Evolutionary conservation across 768 basidiomycete species (phyloP).

Genomic region (Leccinum barrowsii): DNA sequence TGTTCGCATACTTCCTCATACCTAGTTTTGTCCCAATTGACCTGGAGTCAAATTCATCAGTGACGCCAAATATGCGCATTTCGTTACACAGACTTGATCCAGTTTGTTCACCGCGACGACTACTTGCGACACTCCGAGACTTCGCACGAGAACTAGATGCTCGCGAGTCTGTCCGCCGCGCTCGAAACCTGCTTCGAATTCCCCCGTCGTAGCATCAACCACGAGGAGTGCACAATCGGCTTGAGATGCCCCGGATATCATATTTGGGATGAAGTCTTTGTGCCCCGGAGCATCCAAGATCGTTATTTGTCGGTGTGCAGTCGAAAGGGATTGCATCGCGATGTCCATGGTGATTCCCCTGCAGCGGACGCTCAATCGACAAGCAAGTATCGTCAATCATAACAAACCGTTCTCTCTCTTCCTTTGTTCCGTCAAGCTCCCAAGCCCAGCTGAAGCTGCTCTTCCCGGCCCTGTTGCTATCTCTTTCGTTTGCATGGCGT

Average conservation of each 20-base stretch:
- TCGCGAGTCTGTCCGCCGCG: constrained; percentile 94
- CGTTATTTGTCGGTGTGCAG: constrained; percentile 74
- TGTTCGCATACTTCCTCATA: constrained; percentile 80
- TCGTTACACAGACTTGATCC: constrained; percentile 52
- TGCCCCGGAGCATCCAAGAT: constrained; percentile 98
- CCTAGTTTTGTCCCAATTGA: constrained; percentile 79
- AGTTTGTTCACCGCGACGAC: constrained; percentile 95
- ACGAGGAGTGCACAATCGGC: constrained; percentile 94
- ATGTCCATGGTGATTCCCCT: constrained; percentile 99
- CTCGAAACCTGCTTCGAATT: constrained; percentile 95
- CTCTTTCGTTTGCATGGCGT: constrained; percentile 79
- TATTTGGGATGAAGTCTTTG: constrained; percentile 96
- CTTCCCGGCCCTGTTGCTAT: constrained; percentile 87
- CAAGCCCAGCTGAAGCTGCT: constrained; percentile 97
- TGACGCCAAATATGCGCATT: background rate
- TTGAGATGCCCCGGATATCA: constrained; percentile 98
- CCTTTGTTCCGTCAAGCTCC: constrained; percentile 89
- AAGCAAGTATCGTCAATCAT: background rate
- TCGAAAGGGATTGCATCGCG: constrained; percentile 74
- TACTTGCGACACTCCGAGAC: constrained; percentile 87
- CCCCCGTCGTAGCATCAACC: constrained; percentile 84
- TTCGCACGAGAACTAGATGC: constrained; percentile 87
- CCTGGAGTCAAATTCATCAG: constrained; percentile 43
- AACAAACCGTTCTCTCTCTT: constrained; percentile 86
- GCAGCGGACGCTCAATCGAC: constrained; percentile 8